Evolutionary conservation across 2,329 filamentous ascomycete species (phyloP).

Genomic region (Monilinia aucupariae): DNA sequence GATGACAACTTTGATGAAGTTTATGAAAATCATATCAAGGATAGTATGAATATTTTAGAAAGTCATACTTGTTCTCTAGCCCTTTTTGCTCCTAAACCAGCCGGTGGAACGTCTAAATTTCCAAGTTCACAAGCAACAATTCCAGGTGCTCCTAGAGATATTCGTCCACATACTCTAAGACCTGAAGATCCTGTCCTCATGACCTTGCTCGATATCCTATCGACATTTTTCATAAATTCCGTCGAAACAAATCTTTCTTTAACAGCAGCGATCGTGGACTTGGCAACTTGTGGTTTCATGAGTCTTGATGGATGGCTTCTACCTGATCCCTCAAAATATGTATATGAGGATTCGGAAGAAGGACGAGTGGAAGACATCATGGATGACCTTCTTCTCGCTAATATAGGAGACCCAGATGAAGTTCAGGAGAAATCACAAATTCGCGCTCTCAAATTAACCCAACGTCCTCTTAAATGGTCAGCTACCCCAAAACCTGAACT

Average conservation of each 20-base stretch:
- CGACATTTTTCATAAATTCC: constrained; percentile 81
- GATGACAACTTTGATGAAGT: constrained; percentile 66
- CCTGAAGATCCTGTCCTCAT: constrained; percentile 58
- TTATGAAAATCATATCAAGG: constrained; percentile 67
- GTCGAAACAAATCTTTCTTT: constrained; percentile 86
- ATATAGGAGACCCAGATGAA: constrained; percentile 29
- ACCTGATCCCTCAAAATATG: constrained; percentile 61
- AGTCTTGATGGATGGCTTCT: constrained; percentile 87
- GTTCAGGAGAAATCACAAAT: constrained; percentile 42
- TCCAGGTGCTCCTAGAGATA: constrained; percentile 56
- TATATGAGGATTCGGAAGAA: constrained; percentile 45
- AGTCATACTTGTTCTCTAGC: constrained; percentile 67
- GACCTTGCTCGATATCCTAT: constrained; percentile 64
- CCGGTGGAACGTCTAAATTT: constrained; percentile 51
- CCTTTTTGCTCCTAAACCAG: constrained; percentile 57
- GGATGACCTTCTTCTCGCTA: constrained; percentile 28
- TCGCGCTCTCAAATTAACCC: constrained; percentile 46
- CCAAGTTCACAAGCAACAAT: constrained; percentile 51
- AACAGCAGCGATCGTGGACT: constrained; percentile 74
- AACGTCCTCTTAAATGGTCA: constrained; percentile 49
- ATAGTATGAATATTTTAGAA: constrained; percentile 64
- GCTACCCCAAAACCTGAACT: constrained; percentile 48
- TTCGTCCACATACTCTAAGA: constrained; percentile 55
- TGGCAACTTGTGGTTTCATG: constrained; percentile 80
- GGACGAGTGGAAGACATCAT: constrained; percentile 36